phyloP scores from a whole-genome alignment of 176 grass and related monocot species.

The Pontederia paniculata region DNA sequence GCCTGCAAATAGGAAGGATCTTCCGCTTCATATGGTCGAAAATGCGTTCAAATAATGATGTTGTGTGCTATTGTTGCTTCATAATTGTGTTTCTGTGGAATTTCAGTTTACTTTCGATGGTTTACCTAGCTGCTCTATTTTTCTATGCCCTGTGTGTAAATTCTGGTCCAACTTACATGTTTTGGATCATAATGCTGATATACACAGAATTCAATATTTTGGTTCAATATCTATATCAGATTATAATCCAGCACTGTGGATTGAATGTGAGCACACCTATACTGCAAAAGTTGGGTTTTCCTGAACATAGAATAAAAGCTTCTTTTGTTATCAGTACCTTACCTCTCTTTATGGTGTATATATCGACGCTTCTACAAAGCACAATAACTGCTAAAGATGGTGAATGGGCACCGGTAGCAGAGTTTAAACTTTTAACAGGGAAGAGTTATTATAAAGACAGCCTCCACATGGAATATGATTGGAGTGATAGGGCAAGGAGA shows the following conservation, averaged over 20 bases:
- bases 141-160: conserved; percentile 95
- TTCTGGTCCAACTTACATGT: conserved; percentile 80
- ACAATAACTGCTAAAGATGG: conserved; percentile 92
- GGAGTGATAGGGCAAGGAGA: conserved; percentile 32
- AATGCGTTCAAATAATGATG: conserved; percentile 95
- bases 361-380: conserved; percentile 89
- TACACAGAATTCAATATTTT: conserved; percentile 94
- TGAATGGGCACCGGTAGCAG: conserved; percentile 88
- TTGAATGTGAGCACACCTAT: conserved; percentile 60
- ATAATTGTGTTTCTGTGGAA: conserved; percentile 91
- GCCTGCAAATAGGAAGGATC: conserved; percentile 67
- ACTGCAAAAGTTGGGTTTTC: conserved; percentile 82
- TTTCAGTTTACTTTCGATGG: conserved; percentile 95
- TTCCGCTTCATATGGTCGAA: conserved; percentile 83
- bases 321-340: conserved; percentile 88
- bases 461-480: conserved; percentile 25
- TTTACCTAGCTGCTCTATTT: conserved; percentile 91
- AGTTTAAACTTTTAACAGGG: conserved; percentile 64
- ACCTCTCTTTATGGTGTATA: conserved; percentile 90
- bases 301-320: conserved; percentile 73
- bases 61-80: conserved; percentile 97
- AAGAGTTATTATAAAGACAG: conserved; percentile 53
- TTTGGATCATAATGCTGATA: conserved; percentile 93
- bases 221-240: conserved; percentile 89
- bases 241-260: conserved; percentile 96